Evolutionary conservation across 2,329 filamentous ascomycete species (phyloP), one percentile per base, ranked within the genome.

Genomic region (Thelonectria rubi): DNA sequence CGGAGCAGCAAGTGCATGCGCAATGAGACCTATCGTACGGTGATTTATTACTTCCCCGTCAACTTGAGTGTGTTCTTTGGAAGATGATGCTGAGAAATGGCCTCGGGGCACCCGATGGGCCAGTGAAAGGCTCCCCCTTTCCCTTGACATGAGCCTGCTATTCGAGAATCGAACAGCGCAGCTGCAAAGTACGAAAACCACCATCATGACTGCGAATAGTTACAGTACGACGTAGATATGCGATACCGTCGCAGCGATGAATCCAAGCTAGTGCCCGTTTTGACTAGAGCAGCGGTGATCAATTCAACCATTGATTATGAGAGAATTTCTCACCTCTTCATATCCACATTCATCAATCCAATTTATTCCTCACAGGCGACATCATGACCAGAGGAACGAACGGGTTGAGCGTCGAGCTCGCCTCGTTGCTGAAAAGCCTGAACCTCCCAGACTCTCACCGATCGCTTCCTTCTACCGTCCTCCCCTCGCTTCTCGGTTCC

Each of bases 401-500:
- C 2, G 53, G 21, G 8, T 20, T 46, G 30, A 48, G 40, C 48
- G 49, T 15, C 14, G 58, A 61, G 58, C 58, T 61, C 12, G 24
- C 32, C 20, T 56, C 58, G 20, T 61, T 48, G 53, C 58, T 61
- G 3, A 54, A 39, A n/a, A 48, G 47, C 2, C 26, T 61, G 11
- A 15, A 53, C 4, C 14, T 48, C 8, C 53, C 58, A 7, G 53
- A 52, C 6, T 48, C 58, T n/a, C 58, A 53, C 21, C 17, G 43
- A 4, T 56, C 53, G 18, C 42, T 61, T 10, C 30, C 42, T n/a
- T 34, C 53, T 1, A n/a, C 80, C 0, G 79, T 87, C 5, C 72
- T 87, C 3, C 85, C 85, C 0, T 71, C 76, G 0, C 77, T 87
- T 0, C 74, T 87, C 40, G 68, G 74, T 26, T 75, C 78, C 65